Evolutionary conservation across 495 filamentous ascomycete species (phyloP).

Genomic region (Usnea hakonensis): DNA sequence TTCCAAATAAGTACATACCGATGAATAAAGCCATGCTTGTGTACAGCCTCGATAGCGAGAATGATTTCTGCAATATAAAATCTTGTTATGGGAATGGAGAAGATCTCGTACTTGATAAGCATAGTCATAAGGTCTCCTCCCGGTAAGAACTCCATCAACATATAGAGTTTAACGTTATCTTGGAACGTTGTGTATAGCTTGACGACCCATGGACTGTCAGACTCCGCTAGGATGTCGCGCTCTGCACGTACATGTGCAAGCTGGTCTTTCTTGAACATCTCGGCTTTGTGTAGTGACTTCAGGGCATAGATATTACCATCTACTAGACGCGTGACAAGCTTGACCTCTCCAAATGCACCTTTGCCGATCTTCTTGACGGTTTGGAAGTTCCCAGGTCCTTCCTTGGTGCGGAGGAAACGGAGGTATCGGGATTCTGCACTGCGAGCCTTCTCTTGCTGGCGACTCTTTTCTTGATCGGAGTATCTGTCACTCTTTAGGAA

Average conservation of each 20-base stretch:
- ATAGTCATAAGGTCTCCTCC: constrained; percentile 99
- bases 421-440: constrained; percentile 85
- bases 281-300: constrained; percentile 95
- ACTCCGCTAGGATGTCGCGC: constrained; percentile 94
- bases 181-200: constrained; percentile 98
- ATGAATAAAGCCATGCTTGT: constrained; percentile 97
- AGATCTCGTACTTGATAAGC: constrained; percentile 99
- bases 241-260: constrained; percentile 97
- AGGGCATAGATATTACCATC: constrained; percentile 96
- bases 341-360: constrained; percentile 97
- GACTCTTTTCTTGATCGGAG: constrained; percentile 65
- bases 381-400: constrained; percentile 83
- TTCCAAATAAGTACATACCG: constrained; percentile 51
- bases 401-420: constrained; percentile 87
- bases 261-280: constrained; percentile 99
- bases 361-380: constrained; percentile 98
- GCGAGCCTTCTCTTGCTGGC: constrained; percentile 67
- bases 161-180: constrained; percentile 88
- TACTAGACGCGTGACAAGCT: constrained; percentile 89
- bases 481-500: constrained; percentile 66
- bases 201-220: constrained; percentile 97
- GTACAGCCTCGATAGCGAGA: constrained; percentile 93
- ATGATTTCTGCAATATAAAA: constrained; percentile 99
- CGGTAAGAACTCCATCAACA: constrained; percentile 98
- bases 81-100: constrained; percentile 94